Evolutionary conservation across 345 rosid species (phyloP).

Genomic region (Triadica sebifera): DNA sequence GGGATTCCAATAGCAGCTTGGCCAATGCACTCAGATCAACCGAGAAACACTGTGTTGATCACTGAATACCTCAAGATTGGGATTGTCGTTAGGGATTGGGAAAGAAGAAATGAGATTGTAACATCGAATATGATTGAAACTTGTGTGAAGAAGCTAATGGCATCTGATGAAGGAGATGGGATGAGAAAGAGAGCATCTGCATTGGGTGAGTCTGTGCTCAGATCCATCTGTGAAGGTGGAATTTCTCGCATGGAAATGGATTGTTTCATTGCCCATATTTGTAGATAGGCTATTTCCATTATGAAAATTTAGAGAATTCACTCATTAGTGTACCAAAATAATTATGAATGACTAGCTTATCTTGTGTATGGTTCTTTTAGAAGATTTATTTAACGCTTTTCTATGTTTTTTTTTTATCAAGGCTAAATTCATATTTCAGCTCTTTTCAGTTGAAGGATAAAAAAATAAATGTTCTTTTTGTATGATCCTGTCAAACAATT

Average conservation of each 20-base stretch:
- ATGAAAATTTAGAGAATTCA: no score
- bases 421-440: no score
- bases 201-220: constrained; percentile 22
- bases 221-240: constrained; percentile 38
- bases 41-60: constrained; percentile 42
- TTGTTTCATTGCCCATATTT: constrained; percentile 48
- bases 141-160: constrained; percentile 44
- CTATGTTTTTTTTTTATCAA: no score
- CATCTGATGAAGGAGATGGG: constrained; percentile 43
- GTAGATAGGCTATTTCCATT: neutral
- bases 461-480: no score
- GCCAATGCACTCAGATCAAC: constrained; percentile 71
- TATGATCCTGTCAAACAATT: no score
- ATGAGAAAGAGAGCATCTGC: constrained; percentile 45
- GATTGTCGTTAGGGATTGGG: constrained; percentile 35
- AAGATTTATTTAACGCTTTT: no score
- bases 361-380: no score
- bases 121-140: constrained; percentile 23
- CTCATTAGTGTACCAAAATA: no score
- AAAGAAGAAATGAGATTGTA: constrained; percentile 19
- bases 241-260: constrained; percentile 42
- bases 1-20: constrained; percentile 62
- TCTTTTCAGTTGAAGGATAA: no score
- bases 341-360: no score
- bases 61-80: constrained; percentile 44